Conservation (phyloP, 495 filamentous ascomycete species). For the Hypoxylon trugodes region DNA sequence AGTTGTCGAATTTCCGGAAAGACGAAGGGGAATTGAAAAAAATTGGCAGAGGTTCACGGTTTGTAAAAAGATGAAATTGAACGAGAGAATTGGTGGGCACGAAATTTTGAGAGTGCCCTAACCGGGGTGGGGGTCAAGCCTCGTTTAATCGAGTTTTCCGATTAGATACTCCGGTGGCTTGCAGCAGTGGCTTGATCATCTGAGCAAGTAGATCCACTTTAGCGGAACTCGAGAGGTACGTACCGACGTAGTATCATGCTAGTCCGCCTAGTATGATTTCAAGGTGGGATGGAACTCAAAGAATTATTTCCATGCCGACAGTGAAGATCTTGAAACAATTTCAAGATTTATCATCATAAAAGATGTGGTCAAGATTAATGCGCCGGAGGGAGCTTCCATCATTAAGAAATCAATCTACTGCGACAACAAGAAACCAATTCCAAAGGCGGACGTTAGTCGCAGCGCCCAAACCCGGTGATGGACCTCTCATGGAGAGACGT, state of each 20-base stretch:
- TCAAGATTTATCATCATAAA: constrained; percentile 16
- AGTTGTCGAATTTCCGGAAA: constrained; percentile 4
- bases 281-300: constrained; percentile 28
- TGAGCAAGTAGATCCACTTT: not conserved
- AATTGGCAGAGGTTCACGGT: constrained; percentile 25
- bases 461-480: constrained; percentile 62
- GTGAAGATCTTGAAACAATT: constrained; percentile 18
- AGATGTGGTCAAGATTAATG: constrained; percentile 52
- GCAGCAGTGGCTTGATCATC: not conserved
- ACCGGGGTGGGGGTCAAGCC: constrained; percentile 11
- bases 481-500: constrained; percentile 81
- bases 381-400: constrained; percentile 42
- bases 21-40: constrained; percentile 7
- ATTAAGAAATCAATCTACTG: constrained; percentile 24
- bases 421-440: constrained; percentile 22
- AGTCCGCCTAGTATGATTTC: constrained; percentile 28
- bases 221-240: constrained; percentile 11
- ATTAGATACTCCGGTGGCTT: constrained; percentile 30
- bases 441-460: constrained; percentile 50
- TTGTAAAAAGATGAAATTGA: constrained; percentile 15
- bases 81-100: constrained; percentile 23
- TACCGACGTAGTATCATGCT: constrained; percentile 3
- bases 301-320: constrained; percentile 3
- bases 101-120: constrained; percentile 39
- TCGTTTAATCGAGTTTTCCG: constrained; percentile 8